These are phyloP conservation scores for Backusella liffmaniae DNA, from an alignment of 192 early-diverging fungal genomes.

Conservation along the genomic window DNA sequence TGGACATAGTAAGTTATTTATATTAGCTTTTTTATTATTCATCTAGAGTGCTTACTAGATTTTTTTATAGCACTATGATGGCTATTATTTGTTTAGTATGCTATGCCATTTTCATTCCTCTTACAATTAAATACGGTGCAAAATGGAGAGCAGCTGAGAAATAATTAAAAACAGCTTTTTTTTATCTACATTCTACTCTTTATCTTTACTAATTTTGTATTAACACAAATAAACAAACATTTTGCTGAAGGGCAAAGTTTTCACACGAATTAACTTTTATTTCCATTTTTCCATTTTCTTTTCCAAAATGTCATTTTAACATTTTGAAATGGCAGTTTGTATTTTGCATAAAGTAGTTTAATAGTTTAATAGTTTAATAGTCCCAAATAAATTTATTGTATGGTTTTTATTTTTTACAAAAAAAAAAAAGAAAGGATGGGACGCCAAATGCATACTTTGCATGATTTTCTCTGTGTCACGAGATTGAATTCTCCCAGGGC, in stretches of 20 bases:
- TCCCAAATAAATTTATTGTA: neutral
- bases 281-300: neutral
- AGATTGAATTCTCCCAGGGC: constrained; percentile 1
- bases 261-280: neutral
- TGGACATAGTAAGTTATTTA: constrained; percentile 28
- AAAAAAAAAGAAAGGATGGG: neutral
- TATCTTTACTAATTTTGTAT: neutral
- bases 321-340: neutral
- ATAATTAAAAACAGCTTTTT: neutral
- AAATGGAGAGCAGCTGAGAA: constrained; percentile 7
- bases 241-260: neutral
- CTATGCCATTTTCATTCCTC: constrained; percentile 7
- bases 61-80: constrained; percentile 14
- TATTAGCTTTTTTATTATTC: neutral
- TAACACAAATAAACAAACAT: neutral
- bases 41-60: neutral
- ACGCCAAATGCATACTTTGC: neutral
- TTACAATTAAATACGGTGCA: constrained; percentile 6
- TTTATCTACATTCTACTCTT: neutral
- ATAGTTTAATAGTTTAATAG: too few relatives aligned
- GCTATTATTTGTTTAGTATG: neutral
- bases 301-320: neutral
- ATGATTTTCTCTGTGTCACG: neutral
- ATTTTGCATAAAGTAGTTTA: neutral
- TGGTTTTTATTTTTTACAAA: neutral